These are phyloP conservation scores for Leishmania arabica DNA, from an alignment of 208 protist species.

Conservation along the genomic window DNA sequence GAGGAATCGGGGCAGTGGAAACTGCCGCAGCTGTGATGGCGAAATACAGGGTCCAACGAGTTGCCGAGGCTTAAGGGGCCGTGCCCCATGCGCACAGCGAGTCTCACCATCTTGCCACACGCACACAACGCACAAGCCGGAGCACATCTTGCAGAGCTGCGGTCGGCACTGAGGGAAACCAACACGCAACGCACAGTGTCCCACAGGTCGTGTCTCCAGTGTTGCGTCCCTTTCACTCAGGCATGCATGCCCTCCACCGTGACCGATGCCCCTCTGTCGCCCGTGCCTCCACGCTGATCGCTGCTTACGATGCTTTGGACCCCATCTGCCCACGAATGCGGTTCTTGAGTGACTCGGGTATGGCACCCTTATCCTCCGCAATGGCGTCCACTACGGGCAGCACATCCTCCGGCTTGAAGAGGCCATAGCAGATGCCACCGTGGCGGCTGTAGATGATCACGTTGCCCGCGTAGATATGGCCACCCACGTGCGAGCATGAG, in stretches of 20 bases:
- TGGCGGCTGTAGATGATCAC: conserved; percentile 85
- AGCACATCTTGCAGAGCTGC: not conserved
- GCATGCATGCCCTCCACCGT: not conserved
- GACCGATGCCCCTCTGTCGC: not conserved
- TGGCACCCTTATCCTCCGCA: conserved; percentile 38
- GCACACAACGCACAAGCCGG: not conserved
- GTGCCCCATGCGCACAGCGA: not conserved
- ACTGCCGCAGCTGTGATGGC: not conserved
- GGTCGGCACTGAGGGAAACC: not conserved
- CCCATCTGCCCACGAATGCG: conserved; percentile 67
- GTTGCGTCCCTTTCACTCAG: not conserved
- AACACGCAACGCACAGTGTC: not conserved
- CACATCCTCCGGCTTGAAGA: conserved; percentile 83
- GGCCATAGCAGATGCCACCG: conserved; percentile 87
- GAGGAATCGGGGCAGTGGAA: not conserved
- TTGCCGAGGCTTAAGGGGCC: not conserved
- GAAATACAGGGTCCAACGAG: not conserved
- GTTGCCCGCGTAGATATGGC: conserved; percentile 92
- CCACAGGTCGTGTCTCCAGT: not conserved
- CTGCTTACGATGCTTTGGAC: not conserved
- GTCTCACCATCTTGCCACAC: not conserved
- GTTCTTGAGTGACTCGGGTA: conserved; percentile 53
- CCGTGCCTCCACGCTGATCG: not conserved
- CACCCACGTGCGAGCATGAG: conserved; percentile 86
- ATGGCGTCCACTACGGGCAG: conserved; percentile 58